These are phyloP conservation scores for Litchi chinensis DNA, from an alignment of 345 rosid species.

Conservation along the genomic window DNA sequence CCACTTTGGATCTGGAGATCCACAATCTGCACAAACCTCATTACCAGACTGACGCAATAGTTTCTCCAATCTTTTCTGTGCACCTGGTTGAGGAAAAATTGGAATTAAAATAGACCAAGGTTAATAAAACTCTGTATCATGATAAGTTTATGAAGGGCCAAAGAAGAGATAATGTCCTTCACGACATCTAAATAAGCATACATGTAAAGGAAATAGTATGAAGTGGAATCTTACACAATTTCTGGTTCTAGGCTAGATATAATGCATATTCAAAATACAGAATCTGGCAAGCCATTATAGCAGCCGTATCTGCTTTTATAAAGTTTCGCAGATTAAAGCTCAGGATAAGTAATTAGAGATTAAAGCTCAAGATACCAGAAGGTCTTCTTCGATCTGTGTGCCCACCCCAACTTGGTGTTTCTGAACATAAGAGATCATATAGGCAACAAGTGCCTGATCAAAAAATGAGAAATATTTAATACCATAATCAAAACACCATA, in stretches of 20 bases:
- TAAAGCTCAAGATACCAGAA: slow-evolving; percentile 47
- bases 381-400: slow-evolving; percentile 34
- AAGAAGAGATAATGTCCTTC: background rate
- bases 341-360: slow-evolving; percentile 11
- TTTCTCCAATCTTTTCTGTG: slow-evolving; percentile 56
- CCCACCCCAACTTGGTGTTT: slow-evolving; percentile 36
- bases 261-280: background rate
- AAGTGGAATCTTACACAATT: background rate
- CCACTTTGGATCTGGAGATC: slow-evolving; percentile 95
- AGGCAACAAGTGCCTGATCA: slow-evolving; percentile 57
- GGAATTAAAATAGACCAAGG: background rate
- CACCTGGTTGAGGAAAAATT: slow-evolving; percentile 41
- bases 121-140: no score
- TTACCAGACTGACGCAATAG: slow-evolving; percentile 58
- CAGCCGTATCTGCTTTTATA: background rate
- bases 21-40: slow-evolving; percentile 87
- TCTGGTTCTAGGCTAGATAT: background rate
- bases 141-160: background rate
- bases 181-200: background rate
- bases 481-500: slow-evolving; percentile 1
- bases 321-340: background rate
- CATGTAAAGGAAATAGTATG: background rate
- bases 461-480: slow-evolving; percentile 15
- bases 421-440: slow-evolving; percentile 56
- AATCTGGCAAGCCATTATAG: background rate